phyloP scores from a whole-genome alignment of 352 stramenopile species.

The Globisporangium recalcitrans region DNA sequence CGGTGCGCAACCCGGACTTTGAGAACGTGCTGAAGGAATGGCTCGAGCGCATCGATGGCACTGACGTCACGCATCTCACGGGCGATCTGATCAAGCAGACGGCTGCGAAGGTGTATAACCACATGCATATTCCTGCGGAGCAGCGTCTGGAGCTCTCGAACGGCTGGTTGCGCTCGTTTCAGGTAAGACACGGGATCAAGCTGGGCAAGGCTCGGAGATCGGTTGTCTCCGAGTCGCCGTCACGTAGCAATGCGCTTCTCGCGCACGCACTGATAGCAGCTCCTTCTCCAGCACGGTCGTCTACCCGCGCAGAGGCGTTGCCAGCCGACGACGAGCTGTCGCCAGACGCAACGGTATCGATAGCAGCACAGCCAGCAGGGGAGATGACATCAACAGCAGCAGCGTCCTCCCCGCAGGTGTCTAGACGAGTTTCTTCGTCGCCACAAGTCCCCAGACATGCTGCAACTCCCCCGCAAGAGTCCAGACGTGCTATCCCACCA shows the following conservation, averaged over 20 bases:
- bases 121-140: constrained; percentile 10
- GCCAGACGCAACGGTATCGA: neutral
- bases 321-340: neutral
- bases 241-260: neutral
- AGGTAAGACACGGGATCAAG: constrained; percentile 8
- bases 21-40: constrained; percentile 20
- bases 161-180: constrained; percentile 21
- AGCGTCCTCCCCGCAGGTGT: neutral
- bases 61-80: constrained; percentile 10
- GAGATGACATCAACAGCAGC: neutral
- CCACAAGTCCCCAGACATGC: neutral
- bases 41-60: constrained; percentile 14
- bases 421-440: neutral
- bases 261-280: neutral
- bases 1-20: constrained; percentile 18
- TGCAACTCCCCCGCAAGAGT: neutral
- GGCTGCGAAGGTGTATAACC: constrained; percentile 21
- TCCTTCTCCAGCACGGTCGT: neutral
- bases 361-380: neutral
- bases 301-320: neutral
- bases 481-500: neutral
- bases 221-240: neutral
- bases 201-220: neutral
- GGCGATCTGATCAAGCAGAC: constrained; percentile 19
- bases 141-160: constrained; percentile 24